These are phyloP conservation scores for Curvularia spicifera DNA, from an alignment of 2,329 filamentous ascomycete genomes.

Conservation along the genomic window DNA sequence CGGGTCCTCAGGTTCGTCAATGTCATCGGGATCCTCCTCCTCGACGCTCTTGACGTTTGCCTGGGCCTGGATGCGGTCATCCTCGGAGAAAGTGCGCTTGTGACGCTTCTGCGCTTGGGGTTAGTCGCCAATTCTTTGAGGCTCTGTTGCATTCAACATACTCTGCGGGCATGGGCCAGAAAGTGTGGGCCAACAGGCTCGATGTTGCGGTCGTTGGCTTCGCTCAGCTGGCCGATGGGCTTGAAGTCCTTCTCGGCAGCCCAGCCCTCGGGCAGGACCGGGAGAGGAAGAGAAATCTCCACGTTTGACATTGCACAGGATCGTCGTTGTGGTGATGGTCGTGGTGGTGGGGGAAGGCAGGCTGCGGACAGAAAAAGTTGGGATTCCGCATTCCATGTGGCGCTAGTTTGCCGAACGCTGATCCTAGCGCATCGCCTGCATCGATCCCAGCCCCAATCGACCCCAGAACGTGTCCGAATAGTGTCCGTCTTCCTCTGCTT, in stretches of 20 bases:
- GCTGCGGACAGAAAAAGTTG: conserved; percentile 17
- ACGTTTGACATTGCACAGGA: conserved; percentile 66
- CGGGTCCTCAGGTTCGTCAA: conserved; percentile 92
- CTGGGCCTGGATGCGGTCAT: conserved; percentile 95
- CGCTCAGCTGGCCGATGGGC: conserved; percentile 75
- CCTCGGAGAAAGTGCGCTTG: conserved; percentile 97
- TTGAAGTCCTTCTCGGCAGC: conserved; percentile 91
- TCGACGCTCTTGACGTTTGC: conserved; percentile 95
- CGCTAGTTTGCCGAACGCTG: conserved; percentile 22
- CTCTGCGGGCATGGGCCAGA: conserved; percentile 93
- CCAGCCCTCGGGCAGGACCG: conserved; percentile 81
- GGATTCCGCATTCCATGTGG: conserved; percentile 10
- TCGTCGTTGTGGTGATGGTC: conserved; percentile 15
- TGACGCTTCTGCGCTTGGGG: conserved; percentile 68
- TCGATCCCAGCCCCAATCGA: conserved; percentile 8
- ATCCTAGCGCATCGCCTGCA: conserved; percentile 12
- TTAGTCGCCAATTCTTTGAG: conserved; percentile 23
- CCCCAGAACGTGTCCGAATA: conserved; percentile 20
- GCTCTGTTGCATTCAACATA: conserved; percentile 51
- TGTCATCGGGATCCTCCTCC: conserved; percentile 85
- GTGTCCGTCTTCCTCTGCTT: conserved; percentile 5
- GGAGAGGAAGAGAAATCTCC: conserved; percentile 70
- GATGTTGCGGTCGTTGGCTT: conserved; percentile 82
- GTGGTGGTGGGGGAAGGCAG: conserved; percentile 3
- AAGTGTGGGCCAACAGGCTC: conserved; percentile 98